Percentiles rank a stretch among this genome's conserved stretches.
These are phyloP conservation scores for Penicillium sp. DNA, from an alignment of 2,329 filamentous ascomycete species.

Conservation along the genomic window DNA sequence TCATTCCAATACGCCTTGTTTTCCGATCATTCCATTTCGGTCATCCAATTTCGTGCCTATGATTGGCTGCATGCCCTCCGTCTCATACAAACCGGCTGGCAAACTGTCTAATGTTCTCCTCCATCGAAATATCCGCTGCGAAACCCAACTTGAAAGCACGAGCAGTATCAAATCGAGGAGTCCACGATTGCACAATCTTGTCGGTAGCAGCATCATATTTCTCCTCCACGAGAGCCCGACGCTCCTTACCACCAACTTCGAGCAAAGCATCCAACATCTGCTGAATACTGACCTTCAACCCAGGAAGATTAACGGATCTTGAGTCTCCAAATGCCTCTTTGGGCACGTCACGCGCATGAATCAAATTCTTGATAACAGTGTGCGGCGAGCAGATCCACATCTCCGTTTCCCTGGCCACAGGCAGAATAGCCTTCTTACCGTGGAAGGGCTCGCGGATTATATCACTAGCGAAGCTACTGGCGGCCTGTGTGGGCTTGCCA, in stretches of 20 bases:
- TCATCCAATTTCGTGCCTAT: conserved; percentile 12
- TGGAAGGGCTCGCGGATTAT: conserved; percentile 55
- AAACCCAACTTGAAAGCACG: conserved; percentile 53
- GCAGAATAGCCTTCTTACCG: conserved; percentile 50
- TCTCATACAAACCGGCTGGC: conserved; percentile 31
- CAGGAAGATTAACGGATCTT: conserved; percentile 54
- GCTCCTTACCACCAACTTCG: conserved; percentile 55
- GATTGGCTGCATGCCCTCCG: conserved; percentile 11
- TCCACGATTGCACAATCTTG: conserved; percentile 60
- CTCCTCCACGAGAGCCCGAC: conserved; percentile 52
- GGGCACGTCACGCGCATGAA: conserved; percentile 51
- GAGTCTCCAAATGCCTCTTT: conserved; percentile 53
- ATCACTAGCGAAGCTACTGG: conserved; percentile 51
- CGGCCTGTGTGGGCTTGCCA: conserved; percentile 51
- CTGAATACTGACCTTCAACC: conserved; percentile 56
- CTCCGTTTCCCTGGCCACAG: conserved; percentile 51
- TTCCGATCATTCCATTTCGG: neutral
- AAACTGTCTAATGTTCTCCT: conserved; percentile 41
- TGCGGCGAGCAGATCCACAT: conserved; percentile 58
- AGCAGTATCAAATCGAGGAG: conserved; percentile 53
- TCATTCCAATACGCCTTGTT: neutral
- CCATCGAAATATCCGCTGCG: conserved; percentile 39
- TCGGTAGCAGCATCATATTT: conserved; percentile 54
- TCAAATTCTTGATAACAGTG: conserved; percentile 53
- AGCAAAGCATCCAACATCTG: conserved; percentile 59